phyloP scores from a whole-genome alignment of 2,329 filamentous ascomycete genomes.

The Diatrype stigma region DNA sequence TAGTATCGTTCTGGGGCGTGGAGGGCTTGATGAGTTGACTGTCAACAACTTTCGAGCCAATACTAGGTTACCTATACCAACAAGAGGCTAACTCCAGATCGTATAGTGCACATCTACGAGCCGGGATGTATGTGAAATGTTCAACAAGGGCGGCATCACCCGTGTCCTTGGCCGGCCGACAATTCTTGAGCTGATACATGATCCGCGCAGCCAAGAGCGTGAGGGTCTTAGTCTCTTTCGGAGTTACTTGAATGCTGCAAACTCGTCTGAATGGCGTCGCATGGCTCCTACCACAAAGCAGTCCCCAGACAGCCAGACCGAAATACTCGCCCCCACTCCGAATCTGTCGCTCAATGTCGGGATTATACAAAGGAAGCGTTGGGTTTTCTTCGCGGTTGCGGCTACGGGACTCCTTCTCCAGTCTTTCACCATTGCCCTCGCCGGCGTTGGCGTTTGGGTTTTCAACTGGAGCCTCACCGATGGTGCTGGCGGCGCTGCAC shows the following conservation, averaged over 20 bases:
- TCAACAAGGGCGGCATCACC: slow-evolving; percentile 25
- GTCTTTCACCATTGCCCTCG: slow-evolving; percentile 10
- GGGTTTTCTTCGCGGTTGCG: slow-evolving; percentile 8
- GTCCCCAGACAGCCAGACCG: background rate
- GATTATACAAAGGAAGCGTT: slow-evolving; percentile 3
- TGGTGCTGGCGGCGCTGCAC: background rate
- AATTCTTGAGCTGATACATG: slow-evolving; percentile 26
- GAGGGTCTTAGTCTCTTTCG: background rate
- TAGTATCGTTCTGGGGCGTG: too few relatives aligned
- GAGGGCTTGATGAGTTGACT: too few relatives aligned
- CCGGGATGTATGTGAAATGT: slow-evolving; percentile 34
- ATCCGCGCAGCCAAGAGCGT: background rate
- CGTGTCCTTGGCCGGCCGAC: slow-evolving; percentile 29
- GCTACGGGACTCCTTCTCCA: slow-evolving; percentile 10
- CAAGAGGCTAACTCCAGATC: too few relatives aligned
- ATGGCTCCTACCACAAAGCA: background rate
- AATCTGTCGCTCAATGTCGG: slow-evolving; percentile 3
- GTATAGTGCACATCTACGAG: slow-evolving; percentile 32
- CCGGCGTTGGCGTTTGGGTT: slow-evolving; percentile 12
- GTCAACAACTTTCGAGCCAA: too few relatives aligned
- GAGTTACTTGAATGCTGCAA: background rate
- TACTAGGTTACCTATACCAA: too few relatives aligned
- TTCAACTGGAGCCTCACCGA: slow-evolving; percentile 7
- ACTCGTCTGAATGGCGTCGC: background rate
- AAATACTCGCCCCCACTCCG: background rate